Evolutionary conservation across 257 asterid genomes (phyloP).

Genomic region (Ilex asprella): DNA sequence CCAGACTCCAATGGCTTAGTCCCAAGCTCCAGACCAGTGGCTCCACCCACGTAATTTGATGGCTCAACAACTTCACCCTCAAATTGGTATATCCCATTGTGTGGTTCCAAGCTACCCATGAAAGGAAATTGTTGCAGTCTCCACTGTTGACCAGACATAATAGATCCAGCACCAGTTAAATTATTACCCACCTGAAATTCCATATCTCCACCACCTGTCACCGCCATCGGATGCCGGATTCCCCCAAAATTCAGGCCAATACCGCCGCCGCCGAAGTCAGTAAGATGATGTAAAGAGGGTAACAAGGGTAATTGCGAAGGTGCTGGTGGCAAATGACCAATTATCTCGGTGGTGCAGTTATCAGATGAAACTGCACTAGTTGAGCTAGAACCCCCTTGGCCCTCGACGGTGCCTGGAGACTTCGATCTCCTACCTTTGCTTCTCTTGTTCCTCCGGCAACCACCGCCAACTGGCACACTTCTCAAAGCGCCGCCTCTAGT

Average conservation of each 20-base stretch:
- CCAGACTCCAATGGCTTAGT: constrained; percentile 6
- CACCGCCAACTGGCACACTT: constrained; percentile 36
- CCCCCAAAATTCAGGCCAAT: constrained; percentile 14
- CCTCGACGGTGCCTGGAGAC: constrained; percentile 14
- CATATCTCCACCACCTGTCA: constrained; percentile 3
- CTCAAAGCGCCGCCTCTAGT: constrained; percentile 36
- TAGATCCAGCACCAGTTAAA: not conserved
- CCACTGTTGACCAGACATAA: constrained; percentile 22
- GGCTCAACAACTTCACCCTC: constrained; percentile 10
- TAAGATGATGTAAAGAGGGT: constrained; percentile 16
- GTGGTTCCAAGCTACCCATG: constrained; percentile 18
- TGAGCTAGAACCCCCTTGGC: constrained; percentile 6
- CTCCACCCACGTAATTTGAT: constrained; percentile 2
- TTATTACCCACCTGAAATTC: constrained; percentile 10
- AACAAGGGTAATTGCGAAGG: constrained; percentile 19
- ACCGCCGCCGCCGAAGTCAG: constrained; percentile 12
- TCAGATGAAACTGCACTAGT: constrained; percentile 4
- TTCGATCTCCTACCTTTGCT: constrained; percentile 18
- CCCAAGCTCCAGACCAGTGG: constrained; percentile 3
- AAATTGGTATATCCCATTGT: constrained; percentile 11
- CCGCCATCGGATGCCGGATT: constrained; percentile 1
- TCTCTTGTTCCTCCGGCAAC: constrained; percentile 35
- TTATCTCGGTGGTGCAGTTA: constrained; percentile 3
- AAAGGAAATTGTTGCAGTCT: constrained; percentile 22
- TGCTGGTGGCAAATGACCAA: constrained; percentile 8